Base-by-base conservation (phyloP, 129 eudicot species). In the Lonicera japonica region DNA sequence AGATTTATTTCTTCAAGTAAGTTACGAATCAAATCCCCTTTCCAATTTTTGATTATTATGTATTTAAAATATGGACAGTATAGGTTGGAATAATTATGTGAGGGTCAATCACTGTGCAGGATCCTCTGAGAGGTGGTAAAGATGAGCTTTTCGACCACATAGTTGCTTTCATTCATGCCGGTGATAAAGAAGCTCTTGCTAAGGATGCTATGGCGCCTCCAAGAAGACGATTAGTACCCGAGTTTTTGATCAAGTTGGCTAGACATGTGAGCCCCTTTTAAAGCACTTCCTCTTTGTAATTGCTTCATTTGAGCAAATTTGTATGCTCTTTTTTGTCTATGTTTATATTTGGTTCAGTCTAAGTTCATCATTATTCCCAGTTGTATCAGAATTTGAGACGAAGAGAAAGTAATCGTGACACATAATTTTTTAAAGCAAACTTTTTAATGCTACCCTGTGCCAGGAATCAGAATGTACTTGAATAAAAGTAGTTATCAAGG, bases 121-220 rank as follows among this genome's bases (percentile, higher is more conserved):
- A 91, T 82, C 90, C 95, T 39, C 80, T 91, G 24, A 81, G 97
- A 73, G 97, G 97, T 22, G 97, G 97, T 25, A 82, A 82, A 73
- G 95, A 84, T 7, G 97, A 84, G 73, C 81, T 87, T 51, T 84
- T 87, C 54, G 95, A 87, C 70, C 79, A 81, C 67, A 38, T 91
- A 55, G 87, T 83, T 18, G 66, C 61, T 11, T 80, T 69, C 66
- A 80, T 87, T 69, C 95, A 81, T 50, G 82, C 82, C 19, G 89
- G 73, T 56, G 96, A 91, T 69, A 53, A 55, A 57, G 90, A 82
- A 67, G 97, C 97, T 65, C 90, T 87, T 71, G 94, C 87, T 16
- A 82, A 77, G 61, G 96, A 82, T 74, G 95, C 95, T 23, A 25
- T n/a, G 68, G 86, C 96, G 23, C 96, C 96, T 54, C 90, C 96